A percentile compares a stretch with the other conserved stretches of the same genome.
Conservation (phyloP, 768 basidiomycete genomes). For the Tulasnella sp. region DNA sequence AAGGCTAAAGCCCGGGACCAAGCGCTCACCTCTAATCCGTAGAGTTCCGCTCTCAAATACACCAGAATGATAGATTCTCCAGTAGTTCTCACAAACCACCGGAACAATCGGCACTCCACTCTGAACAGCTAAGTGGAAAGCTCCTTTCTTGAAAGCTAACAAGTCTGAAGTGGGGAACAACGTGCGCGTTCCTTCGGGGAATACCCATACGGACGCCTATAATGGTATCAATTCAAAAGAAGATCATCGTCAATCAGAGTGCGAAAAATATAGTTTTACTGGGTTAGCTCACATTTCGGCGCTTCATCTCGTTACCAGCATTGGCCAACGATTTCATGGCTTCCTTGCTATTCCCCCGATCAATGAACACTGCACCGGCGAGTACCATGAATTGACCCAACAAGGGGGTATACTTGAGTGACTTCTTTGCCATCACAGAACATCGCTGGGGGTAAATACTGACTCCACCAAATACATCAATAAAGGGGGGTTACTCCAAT, state of each 20-base stretch:
- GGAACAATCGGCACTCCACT: conserved; percentile 84
- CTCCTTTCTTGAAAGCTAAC: conserved; percentile 92
- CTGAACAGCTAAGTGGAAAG: conserved; percentile 90
- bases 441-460: conserved; percentile 73
- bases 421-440: conserved; percentile 87
- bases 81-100: conserved; percentile 89
- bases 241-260: background rate
- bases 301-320: conserved; percentile 70
- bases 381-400: conserved; percentile 85
- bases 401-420: conserved; percentile 65
- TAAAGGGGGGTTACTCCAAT: background rate
- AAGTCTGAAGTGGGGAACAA: conserved; percentile 50
- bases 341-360: conserved; percentile 61
- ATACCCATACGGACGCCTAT: conserved; percentile 77
- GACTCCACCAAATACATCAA: background rate
- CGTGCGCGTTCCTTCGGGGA: conserved; percentile 90
- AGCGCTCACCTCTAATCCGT: conserved; percentile 72
- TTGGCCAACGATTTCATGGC: conserved; percentile 64
- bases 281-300: conserved; percentile 24
- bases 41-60: conserved; percentile 64
- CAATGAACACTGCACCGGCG: conserved; percentile 82
- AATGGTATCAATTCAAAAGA: background rate
- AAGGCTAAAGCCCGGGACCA: background rate
- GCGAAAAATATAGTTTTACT: no score
- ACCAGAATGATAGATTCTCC: conserved; percentile 66